Evolutionary conservation across 108 stramenopile genomes (phyloP).

Genomic region (Skeletonema marinoi): DNA sequence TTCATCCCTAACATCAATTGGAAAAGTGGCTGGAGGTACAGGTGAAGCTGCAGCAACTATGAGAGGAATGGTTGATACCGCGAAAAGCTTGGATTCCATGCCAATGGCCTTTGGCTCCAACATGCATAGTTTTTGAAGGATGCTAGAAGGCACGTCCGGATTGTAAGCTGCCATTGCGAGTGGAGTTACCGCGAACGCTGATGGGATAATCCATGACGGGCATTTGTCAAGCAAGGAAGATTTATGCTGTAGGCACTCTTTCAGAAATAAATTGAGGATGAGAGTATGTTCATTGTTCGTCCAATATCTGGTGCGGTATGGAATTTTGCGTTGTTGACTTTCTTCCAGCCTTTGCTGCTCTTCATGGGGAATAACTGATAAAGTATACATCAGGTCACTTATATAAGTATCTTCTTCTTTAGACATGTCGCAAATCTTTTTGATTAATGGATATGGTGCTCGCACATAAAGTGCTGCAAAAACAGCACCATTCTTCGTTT

Average conservation of each 20-base stretch:
- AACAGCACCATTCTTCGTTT: constrained; percentile 13
- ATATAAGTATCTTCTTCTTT: background rate
- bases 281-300: background rate
- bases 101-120: constrained; percentile 27
- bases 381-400: constrained; percentile 14
- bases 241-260: background rate
- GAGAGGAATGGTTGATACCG: constrained; percentile 12
- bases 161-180: constrained; percentile 46
- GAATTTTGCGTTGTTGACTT: background rate
- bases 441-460: constrained; percentile 20
- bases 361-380: constrained; percentile 37
- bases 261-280: constrained; percentile 20
- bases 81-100: constrained; percentile 16
- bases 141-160: constrained; percentile 19
- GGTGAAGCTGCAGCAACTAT: constrained; percentile 37
- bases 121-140: constrained; percentile 4
- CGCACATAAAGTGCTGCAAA: constrained; percentile 38
- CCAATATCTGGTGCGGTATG: constrained; percentile 22
- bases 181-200: constrained; percentile 9
- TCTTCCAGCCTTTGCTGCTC: constrained; percentile 11
- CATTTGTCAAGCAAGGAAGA: background rate
- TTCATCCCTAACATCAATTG: background rate
- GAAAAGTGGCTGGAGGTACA: background rate
- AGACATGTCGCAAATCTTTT: constrained; percentile 11
- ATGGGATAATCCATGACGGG: constrained; percentile 13